Conservation (phyloP, 768 basidiomycete genomes). For the Exsudoporus frostii region DNA sequence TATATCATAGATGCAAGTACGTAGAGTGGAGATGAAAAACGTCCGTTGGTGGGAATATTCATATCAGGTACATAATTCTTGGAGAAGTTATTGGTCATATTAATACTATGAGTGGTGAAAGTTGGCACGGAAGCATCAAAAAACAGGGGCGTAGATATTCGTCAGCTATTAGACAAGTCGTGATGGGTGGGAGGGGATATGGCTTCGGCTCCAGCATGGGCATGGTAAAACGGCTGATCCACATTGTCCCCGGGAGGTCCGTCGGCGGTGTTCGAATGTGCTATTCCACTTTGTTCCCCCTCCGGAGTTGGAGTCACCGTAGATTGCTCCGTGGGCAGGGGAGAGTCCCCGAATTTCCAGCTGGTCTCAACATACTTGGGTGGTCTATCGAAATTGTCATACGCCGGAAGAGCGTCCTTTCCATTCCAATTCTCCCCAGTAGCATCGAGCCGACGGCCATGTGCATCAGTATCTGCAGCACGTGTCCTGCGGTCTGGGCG, state of each 20-base stretch:
- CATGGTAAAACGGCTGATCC: not conserved
- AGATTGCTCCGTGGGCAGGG: not conserved
- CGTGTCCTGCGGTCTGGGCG: constrained; percentile 24
- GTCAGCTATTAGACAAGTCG: constrained; percentile 7
- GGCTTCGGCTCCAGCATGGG: not conserved
- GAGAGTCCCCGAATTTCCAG: constrained; percentile 2
- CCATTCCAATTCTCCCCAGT: constrained; percentile 35
- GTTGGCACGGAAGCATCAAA: not conserved
- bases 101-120: not conserved
- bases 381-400: constrained; percentile 43
- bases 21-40: too few species aligned
- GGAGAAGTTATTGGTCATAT: too few species aligned
- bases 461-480: constrained; percentile 38
- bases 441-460: constrained; percentile 36
- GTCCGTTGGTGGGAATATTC: not conserved
- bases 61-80: not conserved
- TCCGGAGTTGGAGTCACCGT: not conserved
- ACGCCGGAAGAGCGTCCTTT: constrained; percentile 49
- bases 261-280: not conserved
- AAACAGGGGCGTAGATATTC: not conserved
- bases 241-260: not conserved
- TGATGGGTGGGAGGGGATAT: not conserved
- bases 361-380: constrained; percentile 40
- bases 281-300: constrained; percentile 1
- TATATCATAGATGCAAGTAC: not conserved